These are phyloP conservation scores for Chlorella vulgaris DNA, from an alignment of 139 green algal species.

Conservation along the genomic window DNA sequence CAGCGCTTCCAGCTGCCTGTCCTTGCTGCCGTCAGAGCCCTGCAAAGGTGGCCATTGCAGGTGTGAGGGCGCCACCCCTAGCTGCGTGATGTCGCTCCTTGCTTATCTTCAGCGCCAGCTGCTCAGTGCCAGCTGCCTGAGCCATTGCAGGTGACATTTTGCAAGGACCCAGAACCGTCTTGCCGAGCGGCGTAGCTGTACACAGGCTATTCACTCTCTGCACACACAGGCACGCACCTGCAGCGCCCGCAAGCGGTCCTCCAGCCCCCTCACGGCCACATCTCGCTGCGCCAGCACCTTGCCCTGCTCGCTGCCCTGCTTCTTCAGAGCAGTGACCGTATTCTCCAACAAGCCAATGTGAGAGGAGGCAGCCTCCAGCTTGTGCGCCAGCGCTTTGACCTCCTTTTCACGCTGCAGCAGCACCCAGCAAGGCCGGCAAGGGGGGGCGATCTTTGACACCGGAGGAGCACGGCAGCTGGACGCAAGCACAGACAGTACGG, in stretches of 20 bases:
- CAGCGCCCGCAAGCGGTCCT: constrained; percentile 21
- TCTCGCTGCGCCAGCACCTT: constrained; percentile 22
- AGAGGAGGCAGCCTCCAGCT: constrained; percentile 7
- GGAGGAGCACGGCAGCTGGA: too few species aligned
- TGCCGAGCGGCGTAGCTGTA: too few species aligned
- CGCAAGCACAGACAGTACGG: too few species aligned
- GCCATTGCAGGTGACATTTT: too few species aligned
- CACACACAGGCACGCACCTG: not conserved
- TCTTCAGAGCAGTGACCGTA: not conserved
- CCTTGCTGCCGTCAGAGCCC: constrained; percentile 26
- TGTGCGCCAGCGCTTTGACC: not conserved
- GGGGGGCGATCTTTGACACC: not conserved
- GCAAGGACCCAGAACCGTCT: too few species aligned
- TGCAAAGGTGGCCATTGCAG: not conserved
- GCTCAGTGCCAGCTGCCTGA: too few species aligned
- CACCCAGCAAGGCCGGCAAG: not conserved
- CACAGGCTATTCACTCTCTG: too few species aligned
- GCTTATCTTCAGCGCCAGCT: too few species aligned
- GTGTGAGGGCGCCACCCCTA: too few species aligned
- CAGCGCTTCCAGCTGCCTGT: constrained; percentile 14
- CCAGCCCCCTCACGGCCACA: not conserved
- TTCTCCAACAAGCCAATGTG: constrained; percentile 9
- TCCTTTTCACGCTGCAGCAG: constrained; percentile 17
- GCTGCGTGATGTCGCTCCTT: too few species aligned
- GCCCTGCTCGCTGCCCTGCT: not conserved